Evolutionary conservation across 345 rosid species (phyloP), one percentile per base, ranked within the genome.

Genomic region (Hibiscus trionum): DNA sequence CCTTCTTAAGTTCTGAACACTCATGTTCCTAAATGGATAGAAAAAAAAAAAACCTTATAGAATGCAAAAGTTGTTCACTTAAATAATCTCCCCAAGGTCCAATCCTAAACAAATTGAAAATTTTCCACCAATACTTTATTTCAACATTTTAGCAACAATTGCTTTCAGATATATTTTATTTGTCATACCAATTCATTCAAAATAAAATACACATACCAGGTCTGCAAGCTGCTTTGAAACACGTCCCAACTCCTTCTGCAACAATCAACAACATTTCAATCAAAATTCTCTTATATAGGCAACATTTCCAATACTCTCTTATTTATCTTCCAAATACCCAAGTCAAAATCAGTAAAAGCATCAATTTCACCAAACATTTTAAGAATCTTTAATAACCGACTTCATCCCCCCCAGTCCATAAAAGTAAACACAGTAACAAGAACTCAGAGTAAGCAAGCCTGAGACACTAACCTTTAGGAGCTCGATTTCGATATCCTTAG

Each of bases 191-290:
- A 67, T 15, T 49, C 8, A 46, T 33, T 26, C 71, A 27, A 47
- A 67, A 47, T 26, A 19, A 53, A 57, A 37, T 42, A 57, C 7
- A 71, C 76, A 50, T 77, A 84, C 90, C 78, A 72, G 52, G 37
- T 80, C 61, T 2, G 77, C n/a, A 14, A 86, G 80, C 76, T 82
- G 82, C 82, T 82, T 84, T 11, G 88, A 83, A 12, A 81, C 85
- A 70, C 72, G 82, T 11, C 73, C 88, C 33, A 88, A 85, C 83
- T 92, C 93, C 78, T 49, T 84, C 97, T 92, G 90, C 61, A 69
- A 82, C 68, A 55, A 76, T 5, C 65, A 66, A 73, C 21, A 27
- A 31, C 1, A 21, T 12, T 46, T 21, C 70, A 44, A 46, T 66
- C 53, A 46, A 12, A 21, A 12, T 44, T 66, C 29, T 44, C 70